Percentiles rank a stretch among this genome's conserved stretches.
Evolutionary conservation across 768 basidiomycete species (phyloP).

Genomic region (Amanita rubescens): DNA sequence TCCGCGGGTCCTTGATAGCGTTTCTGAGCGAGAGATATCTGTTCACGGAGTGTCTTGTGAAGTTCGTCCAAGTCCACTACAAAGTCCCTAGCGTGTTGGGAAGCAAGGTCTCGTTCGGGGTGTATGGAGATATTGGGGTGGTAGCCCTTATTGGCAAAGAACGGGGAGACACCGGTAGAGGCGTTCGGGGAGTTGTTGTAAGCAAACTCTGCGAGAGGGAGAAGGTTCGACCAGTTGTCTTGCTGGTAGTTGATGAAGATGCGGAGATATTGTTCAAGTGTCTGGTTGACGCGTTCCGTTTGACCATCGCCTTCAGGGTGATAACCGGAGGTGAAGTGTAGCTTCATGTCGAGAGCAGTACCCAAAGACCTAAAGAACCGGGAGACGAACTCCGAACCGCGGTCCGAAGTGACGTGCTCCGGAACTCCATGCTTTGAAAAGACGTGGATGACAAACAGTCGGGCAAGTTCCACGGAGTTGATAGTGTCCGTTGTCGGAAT

Average conservation of each 20-base stretch:
- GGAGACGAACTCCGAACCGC: slow-evolving; percentile 25
- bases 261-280: slow-evolving; percentile 3
- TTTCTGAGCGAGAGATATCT: background rate
- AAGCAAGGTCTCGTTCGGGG: slow-evolving; percentile 5
- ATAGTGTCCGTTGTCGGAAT: slow-evolving; percentile 25
- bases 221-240: slow-evolving; percentile 19
- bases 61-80: background rate
- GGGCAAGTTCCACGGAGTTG: slow-evolving; percentile 22
- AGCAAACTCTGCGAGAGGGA: slow-evolving; percentile 22
- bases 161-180: slow-evolving; percentile 22
- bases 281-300: background rate
- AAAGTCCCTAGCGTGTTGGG: background rate
- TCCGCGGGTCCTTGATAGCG: background rate
- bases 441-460: slow-evolving; percentile 28
- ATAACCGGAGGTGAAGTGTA: background rate
- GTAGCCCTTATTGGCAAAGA: slow-evolving; percentile 26
- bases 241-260: slow-evolving; percentile 20
- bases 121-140: slow-evolving; percentile 16
- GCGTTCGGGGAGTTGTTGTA: slow-evolving; percentile 22
- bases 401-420: slow-evolving; percentile 26
- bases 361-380: slow-evolving; percentile 16
- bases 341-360: background rate
- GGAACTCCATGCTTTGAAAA: slow-evolving; percentile 29
- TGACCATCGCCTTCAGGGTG: background rate
- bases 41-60: background rate